Conservation (phyloP, 2,329 filamentous ascomycete genomes). For the Eurotiales sp. region DNA sequence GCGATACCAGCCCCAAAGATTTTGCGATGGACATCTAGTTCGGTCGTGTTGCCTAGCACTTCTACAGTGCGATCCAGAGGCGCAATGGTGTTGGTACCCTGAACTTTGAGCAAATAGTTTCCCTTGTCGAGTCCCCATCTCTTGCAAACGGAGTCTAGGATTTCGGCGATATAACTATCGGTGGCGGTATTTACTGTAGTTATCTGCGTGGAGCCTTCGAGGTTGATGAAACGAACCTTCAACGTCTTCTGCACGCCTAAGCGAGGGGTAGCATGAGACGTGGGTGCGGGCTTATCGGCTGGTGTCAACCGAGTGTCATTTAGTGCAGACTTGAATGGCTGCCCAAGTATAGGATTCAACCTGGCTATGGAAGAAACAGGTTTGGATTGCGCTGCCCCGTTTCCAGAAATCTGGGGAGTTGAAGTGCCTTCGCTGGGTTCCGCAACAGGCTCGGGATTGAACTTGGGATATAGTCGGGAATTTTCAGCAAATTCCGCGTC, state of each 20-base stretch:
- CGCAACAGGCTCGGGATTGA: slow-evolving; percentile 33
- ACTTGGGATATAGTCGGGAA: slow-evolving; percentile 54
- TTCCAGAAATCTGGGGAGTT: slow-evolving; percentile 19
- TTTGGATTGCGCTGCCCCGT: slow-evolving; percentile 23
- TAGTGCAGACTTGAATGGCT: slow-evolving; percentile 44
- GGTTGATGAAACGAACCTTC: slow-evolving; percentile 58
- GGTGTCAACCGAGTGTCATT: slow-evolving; percentile 44
- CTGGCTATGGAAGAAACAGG: slow-evolving; percentile 19
- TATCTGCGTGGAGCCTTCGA: slow-evolving; percentile 53
- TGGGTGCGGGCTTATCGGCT: slow-evolving; percentile 43
- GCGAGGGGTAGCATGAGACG: slow-evolving; percentile 49
- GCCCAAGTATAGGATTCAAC: slow-evolving; percentile 43
- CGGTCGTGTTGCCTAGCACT: slow-evolving; percentile 56
- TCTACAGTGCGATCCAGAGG: slow-evolving; percentile 63
- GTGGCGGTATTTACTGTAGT: slow-evolving; percentile 57
- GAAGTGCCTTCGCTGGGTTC: slow-evolving; percentile 26
- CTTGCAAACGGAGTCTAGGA: slow-evolving; percentile 61
- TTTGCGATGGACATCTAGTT: slow-evolving; percentile 60
- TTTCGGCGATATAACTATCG: slow-evolving; percentile 65
- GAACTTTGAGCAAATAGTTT: slow-evolving; percentile 60
- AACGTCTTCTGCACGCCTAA: slow-evolving; percentile 57
- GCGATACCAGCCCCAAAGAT: slow-evolving; percentile 60
- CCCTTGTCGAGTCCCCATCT: slow-evolving; percentile 62
- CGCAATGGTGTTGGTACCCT: slow-evolving; percentile 60
- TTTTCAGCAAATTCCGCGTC: slow-evolving; percentile 55